These are phyloP conservation scores for Hygrocybe punicea DNA, from an alignment of 768 basidiomycete genomes.

Conservation along the genomic window DNA sequence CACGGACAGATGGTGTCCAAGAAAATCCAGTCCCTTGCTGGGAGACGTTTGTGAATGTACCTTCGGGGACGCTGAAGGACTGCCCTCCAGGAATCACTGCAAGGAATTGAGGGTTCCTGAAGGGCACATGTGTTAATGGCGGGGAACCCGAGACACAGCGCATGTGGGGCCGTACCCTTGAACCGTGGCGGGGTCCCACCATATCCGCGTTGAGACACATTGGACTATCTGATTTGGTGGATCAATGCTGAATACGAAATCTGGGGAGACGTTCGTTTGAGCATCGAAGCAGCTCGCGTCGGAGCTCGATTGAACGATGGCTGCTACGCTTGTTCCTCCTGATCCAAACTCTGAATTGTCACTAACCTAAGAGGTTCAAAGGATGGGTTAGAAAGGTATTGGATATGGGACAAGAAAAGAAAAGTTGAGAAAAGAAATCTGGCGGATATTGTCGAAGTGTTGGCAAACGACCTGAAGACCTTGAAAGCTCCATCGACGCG, in stretches of 20 bases:
- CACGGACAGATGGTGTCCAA: constrained; percentile 64
- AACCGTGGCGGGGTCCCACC: constrained; percentile 54
- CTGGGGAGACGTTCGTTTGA: constrained; percentile 43
- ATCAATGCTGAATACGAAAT: constrained; percentile 58
- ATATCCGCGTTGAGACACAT: constrained; percentile 59
- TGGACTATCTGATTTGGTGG: constrained; percentile 65
- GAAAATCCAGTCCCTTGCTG: constrained; percentile 59
- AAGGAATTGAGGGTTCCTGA: constrained; percentile 57
- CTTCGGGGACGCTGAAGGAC: constrained; percentile 62
- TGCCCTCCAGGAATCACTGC: constrained; percentile 79
- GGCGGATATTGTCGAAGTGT: no score
- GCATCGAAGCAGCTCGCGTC: constrained; percentile 62
- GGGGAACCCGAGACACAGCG: neutral
- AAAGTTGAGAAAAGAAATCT: no score
- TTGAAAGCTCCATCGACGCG: neutral
- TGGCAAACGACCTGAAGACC: no score
- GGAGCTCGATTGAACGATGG: constrained; percentile 48
- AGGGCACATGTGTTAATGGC: neutral
- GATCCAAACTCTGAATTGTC: constrained; percentile 61
- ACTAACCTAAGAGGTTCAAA: constrained; percentile 45
- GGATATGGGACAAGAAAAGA: neutral
- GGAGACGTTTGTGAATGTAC: constrained; percentile 41
- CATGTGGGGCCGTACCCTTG: constrained; percentile 47
- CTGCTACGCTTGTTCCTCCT: constrained; percentile 71
- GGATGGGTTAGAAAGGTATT: neutral